Evolutionary conservation across 2,329 filamentous ascomycete genomes (phyloP), one percentile per base, ranked within the genome.

Genomic region (Metarhizium robertsii): DNA sequence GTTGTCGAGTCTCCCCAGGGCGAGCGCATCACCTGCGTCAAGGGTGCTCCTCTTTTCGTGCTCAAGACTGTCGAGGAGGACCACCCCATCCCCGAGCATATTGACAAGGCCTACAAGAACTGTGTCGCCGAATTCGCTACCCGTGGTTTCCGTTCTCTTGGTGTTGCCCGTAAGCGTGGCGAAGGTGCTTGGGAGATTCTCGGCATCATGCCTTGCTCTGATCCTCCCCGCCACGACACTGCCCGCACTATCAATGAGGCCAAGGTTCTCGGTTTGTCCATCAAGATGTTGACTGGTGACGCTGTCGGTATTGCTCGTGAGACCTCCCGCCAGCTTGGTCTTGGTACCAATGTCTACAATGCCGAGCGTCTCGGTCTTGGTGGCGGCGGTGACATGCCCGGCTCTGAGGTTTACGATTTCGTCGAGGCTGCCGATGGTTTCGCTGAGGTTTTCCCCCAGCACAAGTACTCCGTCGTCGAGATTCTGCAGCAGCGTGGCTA

Each of bases 281-380:
- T 95, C 75, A 95, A 95, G 81, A 95, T 95, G 90, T 83, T 95
- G 76, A 95, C 91, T 75, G 90, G 90, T 81, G 90, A 95, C 70
- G 90, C 91, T 62, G 90, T 95, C 69, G 91, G 90, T 73, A 95
- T 95, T 71, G 90, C 90, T 65, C 86, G 88, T 77, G 90, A 95
- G 75, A 95, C 90, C 64, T 94, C 90, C 54, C 88, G 90, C 67
- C 89, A 94, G 75, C 87, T 95, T 62, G 90, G 90, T 77, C 86
- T 95, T 58, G 90, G 90, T 66, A 94, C 90, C 67, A 95, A 95
- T 73, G 85, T 95, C 66, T 95, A 95, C 79, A 94, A 95, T 67
- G 89, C 90, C 73, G 90, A 95, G 76, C 87, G 88, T 67, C 88
- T 95, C 56, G 90, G 90, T 80, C 86, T 95, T 57, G 89, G 89